Evolutionary conservation across 768 basidiomycete genomes (phyloP).

Genomic region (Psilocybe tampanensis): DNA sequence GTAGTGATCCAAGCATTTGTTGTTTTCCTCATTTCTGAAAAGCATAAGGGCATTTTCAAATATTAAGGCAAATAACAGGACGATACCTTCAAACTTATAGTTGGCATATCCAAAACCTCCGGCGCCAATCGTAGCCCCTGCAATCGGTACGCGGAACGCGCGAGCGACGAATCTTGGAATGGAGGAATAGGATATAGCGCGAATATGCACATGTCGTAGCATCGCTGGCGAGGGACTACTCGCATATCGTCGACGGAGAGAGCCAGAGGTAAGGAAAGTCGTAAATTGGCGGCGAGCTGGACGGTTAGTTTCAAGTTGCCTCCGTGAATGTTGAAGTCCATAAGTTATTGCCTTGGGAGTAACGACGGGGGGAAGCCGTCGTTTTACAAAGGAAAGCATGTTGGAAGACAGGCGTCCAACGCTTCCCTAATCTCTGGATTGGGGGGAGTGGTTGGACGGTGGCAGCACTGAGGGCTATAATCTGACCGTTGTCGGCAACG

Average conservation of each 20-base stretch:
- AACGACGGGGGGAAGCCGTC: constrained; percentile 34
- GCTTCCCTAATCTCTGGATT: background rate
- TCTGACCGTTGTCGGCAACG: background rate
- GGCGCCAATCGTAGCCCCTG: constrained; percentile 87
- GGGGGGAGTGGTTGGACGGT: background rate
- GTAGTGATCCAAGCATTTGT: constrained; percentile 67
- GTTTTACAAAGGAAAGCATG: constrained; percentile 49
- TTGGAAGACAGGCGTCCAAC: background rate
- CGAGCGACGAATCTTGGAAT: constrained; percentile 88
- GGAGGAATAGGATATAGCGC: constrained; percentile 83
- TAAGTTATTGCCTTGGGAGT: constrained; percentile 51
- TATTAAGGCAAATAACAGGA: background rate
- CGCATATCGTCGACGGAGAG: constrained; percentile 51
- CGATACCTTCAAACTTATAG: constrained; percentile 92
- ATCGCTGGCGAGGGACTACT: constrained; percentile 37
- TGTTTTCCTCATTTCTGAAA: constrained; percentile 68
- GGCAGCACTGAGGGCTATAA: background rate
- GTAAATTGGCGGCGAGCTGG: constrained; percentile 60
- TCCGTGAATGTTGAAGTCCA: constrained; percentile 48
- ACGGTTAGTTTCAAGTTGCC: constrained; percentile 31
- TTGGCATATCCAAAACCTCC: constrained; percentile 94
- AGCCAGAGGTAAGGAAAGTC: constrained; percentile 57
- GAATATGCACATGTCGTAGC: constrained; percentile 69
- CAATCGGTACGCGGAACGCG: constrained; percentile 87
- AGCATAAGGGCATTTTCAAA: constrained; percentile 1